These are phyloP conservation scores for Dorcoceras hygrometricum DNA, from an alignment of 257 asterid species.

Conservation along the genomic window DNA sequence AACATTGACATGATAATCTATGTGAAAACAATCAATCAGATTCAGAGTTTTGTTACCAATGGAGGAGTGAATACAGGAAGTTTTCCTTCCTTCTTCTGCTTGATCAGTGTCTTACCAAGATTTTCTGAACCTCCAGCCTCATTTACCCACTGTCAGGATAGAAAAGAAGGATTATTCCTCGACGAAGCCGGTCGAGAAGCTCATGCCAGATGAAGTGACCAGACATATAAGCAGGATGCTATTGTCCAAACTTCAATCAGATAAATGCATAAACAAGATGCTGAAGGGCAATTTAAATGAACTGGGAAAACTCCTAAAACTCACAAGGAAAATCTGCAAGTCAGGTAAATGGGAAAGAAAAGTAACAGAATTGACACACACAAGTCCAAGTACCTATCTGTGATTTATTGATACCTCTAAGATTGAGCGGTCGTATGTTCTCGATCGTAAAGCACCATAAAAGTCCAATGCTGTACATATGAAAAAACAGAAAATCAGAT, in stretches of 20 bases:
- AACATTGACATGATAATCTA: not conserved
- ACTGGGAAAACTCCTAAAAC: not conserved
- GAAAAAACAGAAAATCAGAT: conserved; percentile 16
- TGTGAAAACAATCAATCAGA: conserved; percentile 1
- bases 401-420: conserved; percentile 48
- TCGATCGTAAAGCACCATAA: conserved; percentile 89
- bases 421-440: conserved; percentile 83
- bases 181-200: conserved; percentile 11
- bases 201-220: not conserved
- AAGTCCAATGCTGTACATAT: conserved; percentile 78
- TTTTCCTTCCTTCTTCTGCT: conserved; percentile 61
- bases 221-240: not conserved
- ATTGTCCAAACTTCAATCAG: not conserved
- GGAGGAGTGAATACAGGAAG: conserved; percentile 85
- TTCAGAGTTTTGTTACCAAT: conserved; percentile 43
- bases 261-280: not conserved
- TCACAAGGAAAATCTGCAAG: conserved; percentile 9
- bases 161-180: not conserved
- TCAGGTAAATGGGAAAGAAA: conserved; percentile 3
- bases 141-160: conserved; percentile 62
- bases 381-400: not conserved
- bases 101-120: conserved; percentile 63
- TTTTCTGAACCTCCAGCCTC: conserved; percentile 77
- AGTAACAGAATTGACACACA: not conserved
- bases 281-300: not conserved